Percentiles rank a stretch among this genome's conserved stretches.
Evolutionary conservation across 75 land plant species (phyloP).

Genomic region (Pinus taeda): DNA sequence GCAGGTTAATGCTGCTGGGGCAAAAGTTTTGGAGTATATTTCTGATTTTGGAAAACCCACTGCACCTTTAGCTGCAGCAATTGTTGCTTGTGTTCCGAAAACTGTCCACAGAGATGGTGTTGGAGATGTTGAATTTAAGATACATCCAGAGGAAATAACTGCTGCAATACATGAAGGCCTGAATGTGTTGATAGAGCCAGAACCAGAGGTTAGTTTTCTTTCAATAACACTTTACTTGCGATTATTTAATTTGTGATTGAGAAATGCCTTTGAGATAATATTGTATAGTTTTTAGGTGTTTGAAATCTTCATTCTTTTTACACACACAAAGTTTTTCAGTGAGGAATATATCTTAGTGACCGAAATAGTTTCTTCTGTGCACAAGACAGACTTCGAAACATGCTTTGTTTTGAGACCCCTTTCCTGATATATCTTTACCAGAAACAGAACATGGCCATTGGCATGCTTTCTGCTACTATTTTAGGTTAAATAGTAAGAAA

Average conservation of each 20-base stretch:
- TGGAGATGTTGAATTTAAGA: slow-evolving; percentile 75
- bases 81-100: slow-evolving; percentile 97
- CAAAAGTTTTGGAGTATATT: slow-evolving; percentile 79
- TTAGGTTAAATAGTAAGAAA: not conserved
- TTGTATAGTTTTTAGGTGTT: not conserved
- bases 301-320: not conserved
- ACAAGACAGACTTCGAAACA: not conserved
- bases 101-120: slow-evolving; percentile 76
- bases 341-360: not conserved
- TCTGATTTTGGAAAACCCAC: slow-evolving; percentile 79
- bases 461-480: not conserved
- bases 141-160: slow-evolving; percentile 74
- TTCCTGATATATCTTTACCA: not conserved
- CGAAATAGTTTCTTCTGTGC: not conserved
- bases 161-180: slow-evolving; percentile 73
- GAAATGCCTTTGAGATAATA: not conserved
- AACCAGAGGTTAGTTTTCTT: slow-evolving; percentile 69
- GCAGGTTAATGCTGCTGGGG: slow-evolving; percentile 87
- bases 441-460: not conserved
- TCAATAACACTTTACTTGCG: not conserved
- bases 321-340: not conserved
- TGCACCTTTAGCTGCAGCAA: slow-evolving; percentile 93
- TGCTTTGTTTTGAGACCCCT: not conserved
- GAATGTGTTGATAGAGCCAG: slow-evolving; percentile 77
- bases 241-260: not conserved